Percentiles rank a stretch among this genome's conserved stretches.
Evolutionary conservation across 192 early-diverging fungal species (phyloP).

Genomic region (Endogone sp.): DNA sequence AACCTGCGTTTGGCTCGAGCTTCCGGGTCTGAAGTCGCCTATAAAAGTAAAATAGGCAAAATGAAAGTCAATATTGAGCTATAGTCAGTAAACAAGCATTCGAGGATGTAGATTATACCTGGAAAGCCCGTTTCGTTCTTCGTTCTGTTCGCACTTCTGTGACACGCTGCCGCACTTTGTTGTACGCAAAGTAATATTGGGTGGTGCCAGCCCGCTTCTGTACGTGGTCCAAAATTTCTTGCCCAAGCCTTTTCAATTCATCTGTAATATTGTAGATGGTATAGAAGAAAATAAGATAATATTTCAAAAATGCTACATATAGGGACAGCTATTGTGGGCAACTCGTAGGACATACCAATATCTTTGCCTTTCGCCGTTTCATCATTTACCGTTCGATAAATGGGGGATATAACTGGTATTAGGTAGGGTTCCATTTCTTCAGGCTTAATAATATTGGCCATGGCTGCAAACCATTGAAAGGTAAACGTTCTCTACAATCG

Average conservation of each 20-base stretch:
- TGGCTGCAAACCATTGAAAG: conserved; percentile 94
- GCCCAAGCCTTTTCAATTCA: conserved; percentile 67
- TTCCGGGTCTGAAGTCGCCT: conserved; percentile 74
- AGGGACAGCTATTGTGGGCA: too few relatives aligned
- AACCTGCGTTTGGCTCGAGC: conserved; percentile 62
- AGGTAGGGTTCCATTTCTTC: conserved; percentile 60
- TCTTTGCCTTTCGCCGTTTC: conserved; percentile 58
- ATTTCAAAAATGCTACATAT: too few relatives aligned
- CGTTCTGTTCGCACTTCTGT: conserved; percentile 56
- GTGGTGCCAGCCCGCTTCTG: conserved; percentile 75
- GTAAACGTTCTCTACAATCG: conserved; percentile 63
- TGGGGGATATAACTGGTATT: conserved; percentile 64
- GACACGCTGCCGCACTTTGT: conserved; percentile 63
- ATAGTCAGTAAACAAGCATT: too few relatives aligned
- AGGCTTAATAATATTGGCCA: conserved; percentile 60
- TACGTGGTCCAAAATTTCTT: conserved; percentile 74
- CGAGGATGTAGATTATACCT: conserved; percentile 39
- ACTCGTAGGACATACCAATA: conserved; percentile 44
- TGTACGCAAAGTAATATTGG: conserved; percentile 62
- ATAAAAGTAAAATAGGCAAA: not conserved
- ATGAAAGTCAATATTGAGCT: not conserved
- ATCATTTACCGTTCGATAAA: conserved; percentile 80
- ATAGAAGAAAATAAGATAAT: not conserved
- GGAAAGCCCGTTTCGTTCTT: conserved; percentile 54
- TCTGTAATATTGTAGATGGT: conserved; percentile 33